phyloP scores from a whole-genome alignment of 192 early-diverging fungal species.

The Coemansia sp. region DNA sequence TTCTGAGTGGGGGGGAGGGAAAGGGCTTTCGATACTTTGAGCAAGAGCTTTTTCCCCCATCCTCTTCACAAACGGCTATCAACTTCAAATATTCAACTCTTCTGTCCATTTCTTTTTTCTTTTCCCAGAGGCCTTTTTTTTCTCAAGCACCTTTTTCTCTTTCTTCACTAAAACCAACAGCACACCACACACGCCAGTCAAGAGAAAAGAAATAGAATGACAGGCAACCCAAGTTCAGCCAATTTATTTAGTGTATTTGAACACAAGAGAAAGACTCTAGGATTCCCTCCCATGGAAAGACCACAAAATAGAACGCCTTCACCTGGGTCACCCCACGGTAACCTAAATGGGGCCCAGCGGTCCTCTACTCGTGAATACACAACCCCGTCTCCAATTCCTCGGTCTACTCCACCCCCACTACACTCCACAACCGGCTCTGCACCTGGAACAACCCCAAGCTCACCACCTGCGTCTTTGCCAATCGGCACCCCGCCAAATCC shows the following conservation, averaged over 20 bases:
- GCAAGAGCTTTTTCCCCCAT: too few relatives aligned
- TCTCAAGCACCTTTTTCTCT: not conserved
- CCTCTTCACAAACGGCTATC: not conserved
- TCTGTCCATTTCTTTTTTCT: not conserved
- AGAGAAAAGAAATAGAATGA: not conserved
- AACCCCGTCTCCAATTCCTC: not conserved
- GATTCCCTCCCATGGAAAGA: not conserved
- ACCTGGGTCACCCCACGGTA: not conserved
- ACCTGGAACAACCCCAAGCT: not conserved
- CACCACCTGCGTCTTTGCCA: not conserved
- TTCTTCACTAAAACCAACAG: not conserved
- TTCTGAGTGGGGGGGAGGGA: not conserved
- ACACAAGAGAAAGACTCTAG: not conserved
- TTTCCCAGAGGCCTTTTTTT: not conserved
- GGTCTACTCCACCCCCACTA: not conserved
- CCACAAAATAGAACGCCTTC: not conserved
- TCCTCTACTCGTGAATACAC: not conserved
- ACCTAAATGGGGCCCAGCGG: not conserved
- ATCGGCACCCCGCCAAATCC: not conserved
- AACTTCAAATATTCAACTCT: not conserved
- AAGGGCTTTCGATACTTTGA: not conserved
- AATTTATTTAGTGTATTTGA: conserved; percentile 1
- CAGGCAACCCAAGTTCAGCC: not conserved
- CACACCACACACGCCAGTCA: not conserved
- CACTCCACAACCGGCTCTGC: not conserved